Evolutionary conservation across 163 green algal species (phyloP).

Genomic region (Smithsoniella earleae): DNA sequence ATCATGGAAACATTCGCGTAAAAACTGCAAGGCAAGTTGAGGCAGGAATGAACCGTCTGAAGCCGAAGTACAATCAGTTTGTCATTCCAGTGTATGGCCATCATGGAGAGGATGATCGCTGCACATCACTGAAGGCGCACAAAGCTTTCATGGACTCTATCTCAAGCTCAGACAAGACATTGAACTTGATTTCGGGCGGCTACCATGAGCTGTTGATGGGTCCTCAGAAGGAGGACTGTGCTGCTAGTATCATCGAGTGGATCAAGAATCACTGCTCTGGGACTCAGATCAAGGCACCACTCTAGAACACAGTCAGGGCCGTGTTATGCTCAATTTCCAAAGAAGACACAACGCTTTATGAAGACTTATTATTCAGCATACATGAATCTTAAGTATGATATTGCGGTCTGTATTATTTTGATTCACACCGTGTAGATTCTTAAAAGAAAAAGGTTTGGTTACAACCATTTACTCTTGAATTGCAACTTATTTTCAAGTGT

Average conservation of each 20-base stretch:
- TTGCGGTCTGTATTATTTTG: too few species aligned
- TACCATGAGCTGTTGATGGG: slow-evolving; percentile 23
- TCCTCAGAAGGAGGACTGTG: slow-evolving; percentile 8
- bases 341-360: too few species aligned
- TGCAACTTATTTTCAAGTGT: too few species aligned
- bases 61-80: not conserved
- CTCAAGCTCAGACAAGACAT: not conserved
- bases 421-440: too few species aligned
- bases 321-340: too few species aligned
- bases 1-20: slow-evolving; percentile 38
- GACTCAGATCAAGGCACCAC: not conserved
- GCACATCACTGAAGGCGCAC: not conserved
- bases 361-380: too few species aligned
- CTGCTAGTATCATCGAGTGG: not conserved
- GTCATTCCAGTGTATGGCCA: not conserved
- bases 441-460: too few species aligned
- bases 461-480: too few species aligned
- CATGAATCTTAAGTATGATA: too few species aligned
- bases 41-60: not conserved
- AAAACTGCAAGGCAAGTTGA: slow-evolving; percentile 48
- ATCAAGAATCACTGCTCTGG: not conserved
- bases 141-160: not conserved
- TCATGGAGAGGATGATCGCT: not conserved
- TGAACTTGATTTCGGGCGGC: not conserved
- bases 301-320: too few species aligned